These are phyloP conservation scores for Thelonectria olida DNA, from an alignment of 2,329 filamentous ascomycete genomes.

Conservation along the genomic window DNA sequence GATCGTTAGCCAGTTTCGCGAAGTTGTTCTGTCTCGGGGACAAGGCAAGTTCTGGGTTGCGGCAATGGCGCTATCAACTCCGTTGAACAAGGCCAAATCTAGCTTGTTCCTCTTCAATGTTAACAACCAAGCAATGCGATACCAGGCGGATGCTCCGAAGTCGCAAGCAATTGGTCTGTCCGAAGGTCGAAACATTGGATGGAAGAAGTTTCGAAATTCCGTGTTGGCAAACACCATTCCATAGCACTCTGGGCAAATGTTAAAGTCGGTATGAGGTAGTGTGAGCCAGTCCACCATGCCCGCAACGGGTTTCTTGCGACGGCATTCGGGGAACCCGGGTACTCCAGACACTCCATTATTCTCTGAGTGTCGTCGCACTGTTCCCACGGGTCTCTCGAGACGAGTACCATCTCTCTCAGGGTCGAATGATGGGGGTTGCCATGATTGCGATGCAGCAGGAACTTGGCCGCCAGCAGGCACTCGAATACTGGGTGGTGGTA, in stretches of 20 bases:
- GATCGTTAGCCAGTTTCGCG: conserved; percentile 80
- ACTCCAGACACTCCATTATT: conserved; percentile 40
- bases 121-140: conserved; percentile 84
- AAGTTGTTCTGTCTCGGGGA: conserved; percentile 62
- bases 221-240: conserved; percentile 73
- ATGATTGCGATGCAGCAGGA: conserved; percentile 44
- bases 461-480: conserved; percentile 18
- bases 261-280: conserved; percentile 75
- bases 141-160: conserved; percentile 81
- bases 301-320: conserved; percentile 67
- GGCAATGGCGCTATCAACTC: conserved; percentile 67
- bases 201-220: conserved; percentile 73
- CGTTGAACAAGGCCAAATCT: conserved; percentile 75
- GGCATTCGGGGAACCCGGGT: conserved; percentile 72
- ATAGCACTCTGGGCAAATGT: conserved; percentile 86
- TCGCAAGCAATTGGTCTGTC: conserved; percentile 75
- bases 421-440: conserved; percentile 58
- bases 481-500: conserved; percentile 30
- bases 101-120: conserved; percentile 74
- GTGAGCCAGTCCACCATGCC: conserved; percentile 84
- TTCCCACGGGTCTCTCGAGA: conserved; percentile 53
- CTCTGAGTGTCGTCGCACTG: conserved; percentile 65
- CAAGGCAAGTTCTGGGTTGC: conserved; percentile 65
- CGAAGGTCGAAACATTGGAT: conserved; percentile 63
- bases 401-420: conserved; percentile 46